Evolutionary conservation across 495 filamentous ascomycete species (phyloP).

Genomic region (Penicillium dipodomyicola): DNA sequence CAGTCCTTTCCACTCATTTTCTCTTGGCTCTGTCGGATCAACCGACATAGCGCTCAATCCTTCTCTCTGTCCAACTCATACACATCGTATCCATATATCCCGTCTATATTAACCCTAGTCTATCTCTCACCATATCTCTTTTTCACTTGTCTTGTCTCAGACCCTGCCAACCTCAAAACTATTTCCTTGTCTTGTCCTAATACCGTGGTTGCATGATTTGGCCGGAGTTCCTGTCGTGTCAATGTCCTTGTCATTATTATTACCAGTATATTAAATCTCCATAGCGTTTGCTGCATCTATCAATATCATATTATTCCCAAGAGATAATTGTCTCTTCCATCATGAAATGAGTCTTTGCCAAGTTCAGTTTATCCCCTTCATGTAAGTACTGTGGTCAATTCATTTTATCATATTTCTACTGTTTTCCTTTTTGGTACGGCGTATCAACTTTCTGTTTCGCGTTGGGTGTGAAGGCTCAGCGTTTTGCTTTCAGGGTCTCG

Average conservation of each 20-base stretch:
- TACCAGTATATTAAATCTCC: conserved; percentile 1
- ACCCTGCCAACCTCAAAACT: neutral
- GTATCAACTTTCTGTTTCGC: neutral
- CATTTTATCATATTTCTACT: neutral
- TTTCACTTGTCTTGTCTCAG: neutral
- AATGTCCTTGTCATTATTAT: neutral
- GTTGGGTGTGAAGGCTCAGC: neutral
- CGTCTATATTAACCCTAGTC: conserved; percentile 1
- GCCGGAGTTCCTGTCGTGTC: conserved; percentile 1
- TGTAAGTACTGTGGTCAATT: neutral
- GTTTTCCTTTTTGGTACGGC: neutral
- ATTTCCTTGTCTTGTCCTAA: conserved; percentile 5
- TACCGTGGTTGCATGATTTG: conserved; percentile 8
- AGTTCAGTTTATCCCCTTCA: neutral
- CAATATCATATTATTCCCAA: neutral
- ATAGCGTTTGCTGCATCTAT: neutral
- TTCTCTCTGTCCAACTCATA: neutral
- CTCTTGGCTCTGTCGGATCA: neutral
- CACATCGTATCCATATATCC: neutral
- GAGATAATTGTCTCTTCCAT: neutral
- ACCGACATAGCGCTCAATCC: neutral
- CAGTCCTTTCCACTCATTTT: conserved; percentile 5
- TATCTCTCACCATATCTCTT: neutral
- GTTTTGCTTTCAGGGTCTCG: neutral
- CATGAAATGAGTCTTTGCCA: neutral